Evolutionary conservation across 257 asterid species (phyloP).

Genomic region (Solanum piurae): DNA sequence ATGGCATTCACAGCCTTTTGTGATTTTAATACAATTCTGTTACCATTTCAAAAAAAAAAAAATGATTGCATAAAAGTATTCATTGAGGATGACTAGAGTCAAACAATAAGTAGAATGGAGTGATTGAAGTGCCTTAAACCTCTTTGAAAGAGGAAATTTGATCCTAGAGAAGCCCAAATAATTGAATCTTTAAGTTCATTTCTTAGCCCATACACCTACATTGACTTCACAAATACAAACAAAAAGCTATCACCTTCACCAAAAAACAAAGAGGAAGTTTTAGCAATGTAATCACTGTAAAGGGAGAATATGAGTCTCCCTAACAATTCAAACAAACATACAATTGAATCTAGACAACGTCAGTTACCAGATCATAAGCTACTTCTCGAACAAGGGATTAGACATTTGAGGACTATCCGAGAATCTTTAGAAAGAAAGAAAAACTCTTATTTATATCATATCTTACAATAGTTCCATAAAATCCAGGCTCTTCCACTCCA

Average conservation of each 20-base stretch:
- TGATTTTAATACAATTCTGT: not conserved
- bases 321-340: not conserved
- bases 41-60: not conserved
- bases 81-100: not conserved
- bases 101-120: not conserved
- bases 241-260: not conserved
- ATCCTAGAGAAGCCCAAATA: not conserved
- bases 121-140: not conserved
- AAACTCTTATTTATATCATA: not conserved
- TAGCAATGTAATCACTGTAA: not conserved
- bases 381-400: not conserved
- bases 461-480: slow-evolving; percentile 95
- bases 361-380: not conserved
- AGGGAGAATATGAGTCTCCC: not conserved
- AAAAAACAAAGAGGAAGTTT: not conserved
- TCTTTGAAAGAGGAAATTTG: not conserved
- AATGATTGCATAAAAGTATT: not conserved
- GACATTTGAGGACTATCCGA: not conserved
- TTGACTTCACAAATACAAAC: not conserved
- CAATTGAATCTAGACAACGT: not conserved
- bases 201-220: not conserved
- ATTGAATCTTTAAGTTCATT: not conserved
- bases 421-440: not conserved
- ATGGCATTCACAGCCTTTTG: not conserved
- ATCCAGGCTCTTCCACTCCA: slow-evolving; percentile 96